These are phyloP conservation scores for Chrysosporium keratinophilum DNA, from an alignment of 2,329 filamentous ascomycete species.

Conservation along the genomic window DNA sequence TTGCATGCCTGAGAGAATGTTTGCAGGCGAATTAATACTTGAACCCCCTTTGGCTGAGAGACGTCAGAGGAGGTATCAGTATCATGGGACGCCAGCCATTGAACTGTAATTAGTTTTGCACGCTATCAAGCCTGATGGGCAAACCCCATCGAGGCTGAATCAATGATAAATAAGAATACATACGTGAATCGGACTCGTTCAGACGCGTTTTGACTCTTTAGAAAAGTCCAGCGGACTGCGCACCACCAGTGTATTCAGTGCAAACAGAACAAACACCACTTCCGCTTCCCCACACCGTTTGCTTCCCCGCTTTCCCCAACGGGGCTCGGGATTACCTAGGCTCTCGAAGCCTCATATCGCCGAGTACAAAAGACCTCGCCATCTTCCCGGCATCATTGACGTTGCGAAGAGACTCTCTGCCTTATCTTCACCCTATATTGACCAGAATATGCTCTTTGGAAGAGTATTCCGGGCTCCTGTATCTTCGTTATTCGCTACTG, in stretches of 20 bases:
- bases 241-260: background rate
- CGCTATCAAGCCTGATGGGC: background rate
- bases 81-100: background rate
- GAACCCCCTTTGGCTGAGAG: background rate
- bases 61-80: background rate
- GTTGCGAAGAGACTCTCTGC: background rate
- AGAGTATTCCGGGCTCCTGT: background rate
- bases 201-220: background rate
- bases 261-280: conserved; percentile 6
- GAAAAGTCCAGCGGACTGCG: background rate
- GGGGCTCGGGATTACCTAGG: background rate
- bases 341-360: background rate
- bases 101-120: conserved; percentile 1
- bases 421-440: background rate
- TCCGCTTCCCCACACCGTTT: conserved; percentile 1
- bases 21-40: background rate
- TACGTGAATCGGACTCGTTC: background rate
- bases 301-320: conserved; percentile 10
- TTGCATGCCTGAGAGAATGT: background rate
- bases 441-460: conserved; percentile 1
- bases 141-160: background rate
- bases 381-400: background rate
- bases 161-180: background rate
- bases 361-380: background rate
- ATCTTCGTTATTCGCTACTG: background rate